These are phyloP conservation scores for Plasmodium sp. DNA, from an alignment of 169 alveolate genomes.

Conservation along the genomic window DNA sequence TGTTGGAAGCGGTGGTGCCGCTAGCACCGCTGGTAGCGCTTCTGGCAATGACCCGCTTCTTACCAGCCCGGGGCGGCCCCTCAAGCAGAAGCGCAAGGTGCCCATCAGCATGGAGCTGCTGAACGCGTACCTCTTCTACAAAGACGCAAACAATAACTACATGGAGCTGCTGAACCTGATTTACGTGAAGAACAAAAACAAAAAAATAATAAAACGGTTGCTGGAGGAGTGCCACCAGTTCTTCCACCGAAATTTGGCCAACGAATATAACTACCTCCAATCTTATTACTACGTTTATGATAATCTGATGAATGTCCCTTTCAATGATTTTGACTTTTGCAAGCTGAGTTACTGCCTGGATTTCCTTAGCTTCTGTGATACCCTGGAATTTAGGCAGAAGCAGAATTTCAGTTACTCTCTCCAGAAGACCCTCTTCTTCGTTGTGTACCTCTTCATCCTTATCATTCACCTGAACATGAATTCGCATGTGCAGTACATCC, in stretches of 20 bases:
- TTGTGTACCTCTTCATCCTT: slow-evolving; percentile 20
- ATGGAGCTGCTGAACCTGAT: slow-evolving; percentile 37
- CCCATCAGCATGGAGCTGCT: slow-evolving; percentile 7
- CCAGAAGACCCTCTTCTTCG: slow-evolving; percentile 21
- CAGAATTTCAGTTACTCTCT: slow-evolving; percentile 18
- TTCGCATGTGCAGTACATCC: slow-evolving; percentile 27
- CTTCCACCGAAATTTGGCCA: slow-evolving; percentile 18
- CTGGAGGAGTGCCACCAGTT: slow-evolving; percentile 12
- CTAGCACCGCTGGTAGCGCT: no score
- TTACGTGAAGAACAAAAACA: slow-evolving; percentile 55
- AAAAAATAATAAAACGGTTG: slow-evolving; percentile 6
- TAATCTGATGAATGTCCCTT: slow-evolving; percentile 33
- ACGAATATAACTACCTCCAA: slow-evolving; percentile 45
- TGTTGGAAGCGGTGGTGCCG: no score
- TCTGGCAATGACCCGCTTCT: no score
- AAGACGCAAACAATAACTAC: slow-evolving; percentile 51
- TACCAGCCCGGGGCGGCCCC: no score
- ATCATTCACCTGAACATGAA: slow-evolving; percentile 22
- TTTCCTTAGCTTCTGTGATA: slow-evolving; percentile 45
- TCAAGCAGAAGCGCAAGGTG: not conserved
- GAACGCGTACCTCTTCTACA: slow-evolving; percentile 24
- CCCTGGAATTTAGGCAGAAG: slow-evolving; percentile 29
- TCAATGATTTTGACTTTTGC: slow-evolving; percentile 47
- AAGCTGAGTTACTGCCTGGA: slow-evolving; percentile 37
- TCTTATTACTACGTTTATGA: slow-evolving; percentile 46